These are phyloP conservation scores for Flagelloscypha sp. DNA, from an alignment of 768 basidiomycete genomes.

Conservation along the genomic window DNA sequence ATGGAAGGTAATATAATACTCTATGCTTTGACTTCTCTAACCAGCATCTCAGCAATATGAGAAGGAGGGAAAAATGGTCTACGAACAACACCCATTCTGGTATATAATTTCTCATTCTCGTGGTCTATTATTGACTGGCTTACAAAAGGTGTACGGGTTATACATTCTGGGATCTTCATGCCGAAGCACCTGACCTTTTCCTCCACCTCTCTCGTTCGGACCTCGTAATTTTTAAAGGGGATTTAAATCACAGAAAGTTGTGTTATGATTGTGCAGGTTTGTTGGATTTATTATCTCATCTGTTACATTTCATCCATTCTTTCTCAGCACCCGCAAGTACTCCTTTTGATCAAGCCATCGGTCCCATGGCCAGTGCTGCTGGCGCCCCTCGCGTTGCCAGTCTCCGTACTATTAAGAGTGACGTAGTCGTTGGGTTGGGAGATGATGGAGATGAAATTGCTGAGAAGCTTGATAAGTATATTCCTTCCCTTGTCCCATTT, in stretches of 20 bases:
- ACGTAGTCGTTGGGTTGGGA: constrained; percentile 86
- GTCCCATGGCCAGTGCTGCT: constrained; percentile 81
- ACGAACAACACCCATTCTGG: constrained; percentile 93
- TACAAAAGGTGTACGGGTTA: constrained; percentile 97
- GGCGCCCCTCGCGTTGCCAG: constrained; percentile 85
- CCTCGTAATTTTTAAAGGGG: constrained; percentile 90
- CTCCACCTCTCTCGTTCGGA: constrained; percentile 84
- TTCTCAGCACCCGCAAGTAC: constrained; percentile 82
- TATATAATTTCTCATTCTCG: too few species aligned
- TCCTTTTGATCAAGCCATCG: constrained; percentile 85
- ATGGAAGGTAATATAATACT: constrained; percentile 66
- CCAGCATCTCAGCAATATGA: constrained; percentile 64
- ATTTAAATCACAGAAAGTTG: constrained; percentile 86
- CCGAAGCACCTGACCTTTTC: constrained; percentile 86
- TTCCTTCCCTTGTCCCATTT: too few species aligned
- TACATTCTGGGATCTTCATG: constrained; percentile 83
- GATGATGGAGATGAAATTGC: constrained; percentile 59
- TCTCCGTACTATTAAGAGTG: constrained; percentile 88
- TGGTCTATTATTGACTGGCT: too few species aligned
- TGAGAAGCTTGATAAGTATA: constrained; percentile 76
- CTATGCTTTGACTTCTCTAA: constrained; percentile 3
- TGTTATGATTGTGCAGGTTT: constrained; percentile 83
- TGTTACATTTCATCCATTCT: too few species aligned
- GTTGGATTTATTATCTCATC: too few species aligned
- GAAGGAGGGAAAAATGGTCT: constrained; percentile 87